A percentile compares a stretch with the other conserved stretches of the same genome.
Conservation (phyloP, 768 basidiomycete genomes). For the Xerocomellus dryophilus region DNA sequence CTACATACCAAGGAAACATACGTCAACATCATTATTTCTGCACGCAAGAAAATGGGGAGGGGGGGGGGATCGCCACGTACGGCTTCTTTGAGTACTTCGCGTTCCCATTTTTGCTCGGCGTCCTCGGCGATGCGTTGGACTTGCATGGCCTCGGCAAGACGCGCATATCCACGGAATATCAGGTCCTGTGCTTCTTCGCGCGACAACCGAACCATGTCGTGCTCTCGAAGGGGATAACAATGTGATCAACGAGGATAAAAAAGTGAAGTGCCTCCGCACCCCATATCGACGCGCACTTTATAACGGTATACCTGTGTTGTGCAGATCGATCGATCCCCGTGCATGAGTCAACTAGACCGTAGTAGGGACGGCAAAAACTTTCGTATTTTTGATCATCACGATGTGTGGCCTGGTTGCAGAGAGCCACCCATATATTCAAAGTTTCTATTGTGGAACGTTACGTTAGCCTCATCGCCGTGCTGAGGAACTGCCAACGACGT, state of each 20-base stretch:
- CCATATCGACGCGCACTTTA: not conserved
- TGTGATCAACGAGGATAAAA: not conserved
- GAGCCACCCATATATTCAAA: not conserved
- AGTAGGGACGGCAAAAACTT: too few relatives aligned
- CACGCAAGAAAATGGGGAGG: not conserved
- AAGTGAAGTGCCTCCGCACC: not conserved
- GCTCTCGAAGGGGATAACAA: not conserved
- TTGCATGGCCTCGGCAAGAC: not conserved
- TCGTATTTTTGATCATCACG: too few relatives aligned
- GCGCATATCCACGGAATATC: constrained; percentile 3
- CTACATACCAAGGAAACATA: not conserved
- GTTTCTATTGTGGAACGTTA: not conserved
- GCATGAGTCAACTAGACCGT: too few relatives aligned
- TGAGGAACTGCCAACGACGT: not conserved
- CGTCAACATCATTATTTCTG: not conserved
- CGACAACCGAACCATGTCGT: not conserved
- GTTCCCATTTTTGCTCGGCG: constrained; percentile 1
- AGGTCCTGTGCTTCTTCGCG: not conserved
- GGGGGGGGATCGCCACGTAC: not conserved
- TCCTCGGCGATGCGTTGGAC: not conserved
- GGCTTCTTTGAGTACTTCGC: not conserved
- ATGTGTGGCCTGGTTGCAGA: not conserved
- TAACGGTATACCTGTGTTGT: not conserved
- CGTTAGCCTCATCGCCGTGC: not conserved
- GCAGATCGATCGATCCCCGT: not conserved